phyloP scores from a whole-genome alignment of 148 eudicot genomes.

The Cornus suecica region DNA sequence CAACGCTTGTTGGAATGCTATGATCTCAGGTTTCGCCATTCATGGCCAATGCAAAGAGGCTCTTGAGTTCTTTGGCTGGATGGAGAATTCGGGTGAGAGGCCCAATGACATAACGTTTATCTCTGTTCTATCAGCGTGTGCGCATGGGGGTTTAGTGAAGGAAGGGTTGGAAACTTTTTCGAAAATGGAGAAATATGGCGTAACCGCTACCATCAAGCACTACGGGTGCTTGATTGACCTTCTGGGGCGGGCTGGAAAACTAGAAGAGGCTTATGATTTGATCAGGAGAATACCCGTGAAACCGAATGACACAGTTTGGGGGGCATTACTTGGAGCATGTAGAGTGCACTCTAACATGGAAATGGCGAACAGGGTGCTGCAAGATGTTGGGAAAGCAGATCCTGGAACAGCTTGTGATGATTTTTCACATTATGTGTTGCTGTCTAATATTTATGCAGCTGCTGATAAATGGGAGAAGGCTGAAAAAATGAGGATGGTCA shows the following conservation, averaged over 20 bases:
- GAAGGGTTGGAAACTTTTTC: slow-evolving; percentile 55
- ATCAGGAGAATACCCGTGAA: slow-evolving; percentile 48
- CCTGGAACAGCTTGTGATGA: slow-evolving; percentile 14
- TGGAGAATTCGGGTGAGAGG: slow-evolving; percentile 43
- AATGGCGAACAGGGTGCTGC: slow-evolving; percentile 37
- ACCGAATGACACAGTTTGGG: slow-evolving; percentile 59
- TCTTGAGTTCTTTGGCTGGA: slow-evolving; percentile 37
- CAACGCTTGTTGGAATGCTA: slow-evolving; percentile 54
- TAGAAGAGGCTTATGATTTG: slow-evolving; percentile 53
- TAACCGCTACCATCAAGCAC: slow-evolving; percentile 45
- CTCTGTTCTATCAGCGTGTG: slow-evolving; percentile 65
- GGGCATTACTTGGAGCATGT: slow-evolving; percentile 69
- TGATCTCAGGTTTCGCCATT: slow-evolving; percentile 59
- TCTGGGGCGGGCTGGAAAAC: slow-evolving; percentile 59
- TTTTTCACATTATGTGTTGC: slow-evolving; percentile 43
- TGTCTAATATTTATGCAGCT: slow-evolving; percentile 69
- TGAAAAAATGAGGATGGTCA: slow-evolving; percentile 38
- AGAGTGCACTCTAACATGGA: slow-evolving; percentile 34
- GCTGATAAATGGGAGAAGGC: slow-evolving; percentile 63
- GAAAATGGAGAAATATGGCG: slow-evolving; percentile 48
- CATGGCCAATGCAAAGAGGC: slow-evolving; percentile 57
- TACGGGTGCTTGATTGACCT: slow-evolving; percentile 69
- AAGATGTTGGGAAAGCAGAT: slow-evolving; percentile 25
- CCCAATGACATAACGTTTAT: slow-evolving; percentile 55
- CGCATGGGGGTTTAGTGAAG: slow-evolving; percentile 55